Evolutionary conservation across 352 stramenopile genomes (phyloP).

Genomic region (Phytophthora fragariaefolia): DNA sequence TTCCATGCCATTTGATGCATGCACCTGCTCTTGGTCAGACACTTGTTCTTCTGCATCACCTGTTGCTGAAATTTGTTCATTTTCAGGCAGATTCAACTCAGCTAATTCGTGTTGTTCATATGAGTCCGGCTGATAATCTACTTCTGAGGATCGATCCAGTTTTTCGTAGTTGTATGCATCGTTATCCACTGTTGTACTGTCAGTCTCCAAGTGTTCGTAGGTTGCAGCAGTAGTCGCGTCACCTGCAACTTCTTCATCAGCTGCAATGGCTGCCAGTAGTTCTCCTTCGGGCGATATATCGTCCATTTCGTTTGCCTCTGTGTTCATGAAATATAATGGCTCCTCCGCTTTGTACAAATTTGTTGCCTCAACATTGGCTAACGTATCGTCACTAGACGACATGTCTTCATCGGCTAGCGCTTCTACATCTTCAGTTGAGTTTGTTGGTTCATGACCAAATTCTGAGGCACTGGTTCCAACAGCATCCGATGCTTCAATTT

Average conservation of each 20-base stretch:
- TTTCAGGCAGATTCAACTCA: not conserved
- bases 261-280: not conserved
- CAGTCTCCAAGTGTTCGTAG: not conserved
- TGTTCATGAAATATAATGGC: not conserved
- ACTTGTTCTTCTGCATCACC: conserved; percentile 1
- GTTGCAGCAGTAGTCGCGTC: not conserved
- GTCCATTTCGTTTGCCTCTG: not conserved
- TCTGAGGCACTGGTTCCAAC: not conserved
- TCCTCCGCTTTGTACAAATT: not conserved
- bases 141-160: too few relatives aligned
- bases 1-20: not conserved
- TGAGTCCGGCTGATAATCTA: too few relatives aligned
- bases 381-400: not conserved
- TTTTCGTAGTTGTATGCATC: too few relatives aligned
- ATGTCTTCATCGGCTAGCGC: not conserved
- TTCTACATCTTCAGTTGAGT: not conserved
- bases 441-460: not conserved
- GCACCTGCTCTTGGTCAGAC: not conserved
- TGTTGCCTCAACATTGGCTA: not conserved
- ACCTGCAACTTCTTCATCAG: not conserved
- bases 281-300: not conserved
- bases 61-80: not conserved
- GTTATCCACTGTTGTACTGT: too few relatives aligned
- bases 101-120: too few relatives aligned
- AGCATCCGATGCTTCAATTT: not conserved